Evolutionary conservation across 352 stramenopile species (phyloP), one percentile per base, ranked within the genome.

Genomic region (Globisporangium recalcitrans): DNA sequence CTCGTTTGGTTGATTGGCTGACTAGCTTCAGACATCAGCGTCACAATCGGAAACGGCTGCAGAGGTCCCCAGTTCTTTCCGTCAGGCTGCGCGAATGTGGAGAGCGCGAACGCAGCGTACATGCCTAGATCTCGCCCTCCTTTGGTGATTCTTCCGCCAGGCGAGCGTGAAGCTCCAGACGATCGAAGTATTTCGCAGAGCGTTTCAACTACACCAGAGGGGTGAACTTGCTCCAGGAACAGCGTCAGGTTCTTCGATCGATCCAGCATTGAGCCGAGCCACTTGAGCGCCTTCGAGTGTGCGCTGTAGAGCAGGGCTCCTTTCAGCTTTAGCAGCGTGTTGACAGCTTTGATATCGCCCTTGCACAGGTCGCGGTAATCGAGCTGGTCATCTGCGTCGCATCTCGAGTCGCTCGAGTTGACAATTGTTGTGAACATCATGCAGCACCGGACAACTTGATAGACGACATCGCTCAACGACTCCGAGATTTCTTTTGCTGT

Each of bases 181-280:
- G 65, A 64, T 24, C 75, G 60, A 4, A 93, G 63, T 3, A 90
- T 77, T 34, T 80, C 64, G 29, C 81, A 90, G 1, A 93, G 66
- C 1, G 70, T 81, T 67, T 87, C 78, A 60, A 91, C 77, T 10
- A 89, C 65, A 21, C 77, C 77, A 0, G 81, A 91, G 4, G 72
- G 52, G 27, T 77, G 72, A 0, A 90, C 70, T 54, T 89, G 69
- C 54, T 90, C 77, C 7, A 93, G 52, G 4, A 91, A 63, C 16
- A 70, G 65, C 0, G 74, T 81, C 7, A 93, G 44, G 62, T 87
- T 70, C 11, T 65, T 68, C 0, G 84, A 85, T 19, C 71, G 69
- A 71, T 91, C 80, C 3, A 92, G 73, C 74, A 91, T 89, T 7
- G 72, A 82, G 21, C 85, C 85, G 0, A 94, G 65, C 85, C 85